Conservation (phyloP, 306 rosid species). For the Ammopiptanthus mongolicus region DNA sequence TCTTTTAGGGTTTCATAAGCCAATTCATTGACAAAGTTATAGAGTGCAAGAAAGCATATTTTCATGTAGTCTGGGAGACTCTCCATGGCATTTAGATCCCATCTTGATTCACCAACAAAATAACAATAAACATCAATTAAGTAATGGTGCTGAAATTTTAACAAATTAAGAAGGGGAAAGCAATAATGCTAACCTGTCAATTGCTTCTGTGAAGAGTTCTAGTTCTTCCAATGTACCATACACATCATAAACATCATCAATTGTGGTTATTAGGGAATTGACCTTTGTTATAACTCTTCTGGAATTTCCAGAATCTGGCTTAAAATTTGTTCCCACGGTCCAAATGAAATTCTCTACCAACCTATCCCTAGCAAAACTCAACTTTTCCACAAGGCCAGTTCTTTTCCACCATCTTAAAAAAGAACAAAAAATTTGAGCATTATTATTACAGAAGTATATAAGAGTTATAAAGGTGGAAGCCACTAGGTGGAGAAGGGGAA, state of each 20-base stretch:
- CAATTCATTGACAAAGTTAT: background rate
- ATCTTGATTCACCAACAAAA: background rate
- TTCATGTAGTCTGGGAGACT: background rate
- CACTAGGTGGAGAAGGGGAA: background rate
- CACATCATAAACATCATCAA: constrained; percentile 18
- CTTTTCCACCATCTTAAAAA: constrained; percentile 23
- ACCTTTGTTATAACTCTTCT: background rate
- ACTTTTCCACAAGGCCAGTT: background rate
- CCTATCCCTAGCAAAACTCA: constrained; percentile 17
- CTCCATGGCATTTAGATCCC: background rate
- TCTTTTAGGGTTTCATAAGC: background rate
- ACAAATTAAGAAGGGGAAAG: background rate
- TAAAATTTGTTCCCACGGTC: background rate
- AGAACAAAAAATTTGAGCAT: background rate
- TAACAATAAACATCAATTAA: background rate
- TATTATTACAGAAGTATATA: no score
- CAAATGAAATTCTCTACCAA: constrained; percentile 7
- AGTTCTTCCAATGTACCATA: constrained; percentile 15
- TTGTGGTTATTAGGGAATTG: background rate
- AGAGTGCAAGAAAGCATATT: background rate
- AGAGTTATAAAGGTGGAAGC: no score
- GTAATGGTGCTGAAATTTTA: background rate
- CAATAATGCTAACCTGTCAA: constrained; percentile 6
- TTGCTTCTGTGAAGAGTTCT: constrained; percentile 7
- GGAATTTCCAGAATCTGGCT: background rate